phyloP scores from a whole-genome alignment of 768 basidiomycete genomes.

The Pleurotus platypus region DNA sequence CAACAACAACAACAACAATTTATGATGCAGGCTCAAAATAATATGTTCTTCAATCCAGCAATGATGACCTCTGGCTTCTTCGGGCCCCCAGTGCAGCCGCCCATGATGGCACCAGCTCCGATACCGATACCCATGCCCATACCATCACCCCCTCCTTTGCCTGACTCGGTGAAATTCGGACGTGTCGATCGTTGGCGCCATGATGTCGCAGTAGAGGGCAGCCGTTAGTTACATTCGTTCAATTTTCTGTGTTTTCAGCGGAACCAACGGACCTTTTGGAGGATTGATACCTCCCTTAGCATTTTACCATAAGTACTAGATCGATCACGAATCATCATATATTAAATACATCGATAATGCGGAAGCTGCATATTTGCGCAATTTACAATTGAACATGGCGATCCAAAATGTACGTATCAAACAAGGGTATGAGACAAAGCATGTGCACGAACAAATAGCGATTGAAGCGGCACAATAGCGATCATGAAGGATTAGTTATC shows the following conservation, averaged over 20 bases:
- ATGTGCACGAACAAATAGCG: not conserved
- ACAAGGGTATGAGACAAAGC: slow-evolving; percentile 5
- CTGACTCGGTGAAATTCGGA: slow-evolving; percentile 64
- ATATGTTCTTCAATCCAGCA: slow-evolving; percentile 68
- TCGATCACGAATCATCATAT: not conserved
- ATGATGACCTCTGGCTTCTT: slow-evolving; percentile 75
- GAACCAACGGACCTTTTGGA: not conserved
- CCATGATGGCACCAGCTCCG: slow-evolving; percentile 46
- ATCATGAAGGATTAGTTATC: slow-evolving; percentile 65
- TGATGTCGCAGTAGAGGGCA: slow-evolving; percentile 74
- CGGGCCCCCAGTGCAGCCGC: slow-evolving; percentile 37
- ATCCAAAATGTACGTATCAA: slow-evolving; percentile 1
- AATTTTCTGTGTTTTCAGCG: not conserved
- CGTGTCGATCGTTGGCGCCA: slow-evolving; percentile 80
- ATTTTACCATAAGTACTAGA: not conserved
- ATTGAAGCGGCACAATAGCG: slow-evolving; percentile 8
- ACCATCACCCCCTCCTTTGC: slow-evolving; percentile 61
- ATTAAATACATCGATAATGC: slow-evolving; percentile 9
- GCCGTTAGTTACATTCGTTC: slow-evolving; percentile 7
- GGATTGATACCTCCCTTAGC: not conserved
- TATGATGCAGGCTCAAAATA: slow-evolving; percentile 75
- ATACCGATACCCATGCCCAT: slow-evolving; percentile 46
- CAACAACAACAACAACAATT: slow-evolving; percentile 53
- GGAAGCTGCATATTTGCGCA: slow-evolving; percentile 6
- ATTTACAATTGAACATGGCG: slow-evolving; percentile 1